Base-by-base conservation (phyloP, 495 filamentous ascomycete genomes). In the Penicillium turbatum region DNA sequence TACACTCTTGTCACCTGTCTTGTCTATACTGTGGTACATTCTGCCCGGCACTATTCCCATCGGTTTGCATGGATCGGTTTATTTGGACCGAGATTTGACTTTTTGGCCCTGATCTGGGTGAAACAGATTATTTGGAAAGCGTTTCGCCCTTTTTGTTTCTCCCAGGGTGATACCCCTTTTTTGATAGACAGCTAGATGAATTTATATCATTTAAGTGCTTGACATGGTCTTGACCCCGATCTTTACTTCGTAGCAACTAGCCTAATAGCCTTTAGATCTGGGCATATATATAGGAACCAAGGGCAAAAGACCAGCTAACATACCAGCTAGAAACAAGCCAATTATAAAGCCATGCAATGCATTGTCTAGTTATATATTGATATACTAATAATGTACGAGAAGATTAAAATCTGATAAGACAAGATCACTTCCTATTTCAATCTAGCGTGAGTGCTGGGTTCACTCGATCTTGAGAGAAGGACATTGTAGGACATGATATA, bases 51-150 rank as follows among this genome's bases (percentile, higher is more conserved):
- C 39, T 51, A 42, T 51, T 35, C 39, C 45, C 38, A 21, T 43
- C 34, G 49, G 29, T 43, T 51, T 19, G 38, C 30, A 30, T 41
- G 30, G 31, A 31, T 43, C 36, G 49, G 9, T 51, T 51, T 51
- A 35, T 27, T 42, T 48, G 32, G 19, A 29, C 13, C 15, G 46
- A 10, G 15, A n/a, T 36, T 48, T 38, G 45, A 36, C 37, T 2
- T 38, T 5, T 43, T 38, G 21, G n/a, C 24, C 34, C 15, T 49
- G 32, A 21, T 38, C 26, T 38, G 13, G 34, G 35, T 38, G 38
- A 34, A 38, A 39, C n/a, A 19, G 26, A 37, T 21, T 10, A 13
- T 19, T 32, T 19, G 1, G 26, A 10, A 49, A 16, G 47, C 15
- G 17, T 39, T 13, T 17, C 5, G 7, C 7, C 17, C 15, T 19